Evolutionary conservation across 2,329 filamentous ascomycete genomes (phyloP).

Genomic region (Ustilaginoidea virens): DNA sequence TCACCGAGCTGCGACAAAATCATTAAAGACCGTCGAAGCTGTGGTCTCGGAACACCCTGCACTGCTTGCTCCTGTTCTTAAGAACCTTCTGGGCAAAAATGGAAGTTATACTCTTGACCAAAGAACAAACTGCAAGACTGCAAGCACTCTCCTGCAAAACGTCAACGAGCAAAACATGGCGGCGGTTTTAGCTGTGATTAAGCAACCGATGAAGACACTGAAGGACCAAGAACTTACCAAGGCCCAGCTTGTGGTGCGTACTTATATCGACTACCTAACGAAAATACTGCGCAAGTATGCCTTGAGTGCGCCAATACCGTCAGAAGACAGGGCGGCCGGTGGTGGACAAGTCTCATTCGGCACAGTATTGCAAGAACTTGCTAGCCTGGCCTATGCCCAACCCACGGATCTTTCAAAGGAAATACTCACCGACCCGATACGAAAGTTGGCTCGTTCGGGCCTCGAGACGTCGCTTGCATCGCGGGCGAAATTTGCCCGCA

Average conservation of each 20-base stretch:
- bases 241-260: constrained; percentile 23
- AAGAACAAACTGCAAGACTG: constrained; percentile 68
- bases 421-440: constrained; percentile 33
- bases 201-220: constrained; percentile 23
- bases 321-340: constrained; percentile 14
- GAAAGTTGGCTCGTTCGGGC: constrained; percentile 38
- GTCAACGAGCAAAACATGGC: constrained; percentile 41
- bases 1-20: constrained; percentile 62
- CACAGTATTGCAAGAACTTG: constrained; percentile 34
- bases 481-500: constrained; percentile 40
- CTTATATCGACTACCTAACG: constrained; percentile 38
- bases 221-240: constrained; percentile 12
- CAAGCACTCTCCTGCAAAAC: constrained; percentile 56
- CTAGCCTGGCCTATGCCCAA: constrained; percentile 38
- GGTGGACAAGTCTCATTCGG: constrained; percentile 14
- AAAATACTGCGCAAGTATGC: too few relatives aligned
- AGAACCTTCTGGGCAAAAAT: constrained; percentile 51
- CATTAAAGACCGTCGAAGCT: constrained; percentile 54
- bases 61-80: constrained; percentile 44
- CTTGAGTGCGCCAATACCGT: constrained; percentile 8
- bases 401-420: constrained; percentile 25
- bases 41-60: constrained; percentile 46
- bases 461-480: constrained; percentile 43
- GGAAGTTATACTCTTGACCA: constrained; percentile 73
- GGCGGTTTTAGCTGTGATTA: constrained; percentile 31